These are phyloP conservation scores for Conticribra guillardii DNA, from an alignment of 108 stramenopile genomes.

Conservation along the genomic window DNA sequence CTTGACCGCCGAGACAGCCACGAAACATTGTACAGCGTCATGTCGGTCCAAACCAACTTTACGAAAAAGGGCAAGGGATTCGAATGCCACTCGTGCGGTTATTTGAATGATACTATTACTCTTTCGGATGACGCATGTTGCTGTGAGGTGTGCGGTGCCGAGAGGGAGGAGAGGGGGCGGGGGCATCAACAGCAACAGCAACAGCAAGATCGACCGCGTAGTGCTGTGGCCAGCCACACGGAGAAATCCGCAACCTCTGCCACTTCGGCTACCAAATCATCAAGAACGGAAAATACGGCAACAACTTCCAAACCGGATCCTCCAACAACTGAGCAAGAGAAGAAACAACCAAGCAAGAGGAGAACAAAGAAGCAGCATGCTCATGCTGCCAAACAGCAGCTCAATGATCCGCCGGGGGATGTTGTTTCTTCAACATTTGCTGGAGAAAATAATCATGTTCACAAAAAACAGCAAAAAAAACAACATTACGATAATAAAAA, in stretches of 20 bases:
- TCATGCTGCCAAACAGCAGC: neutral
- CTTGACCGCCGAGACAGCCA: too few species aligned
- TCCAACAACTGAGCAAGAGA: neutral
- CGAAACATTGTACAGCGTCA: conserved; percentile 1
- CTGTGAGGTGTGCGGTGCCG: conserved; percentile 1
- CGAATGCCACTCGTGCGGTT: conserved; percentile 10
- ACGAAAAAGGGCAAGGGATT: conserved; percentile 12
- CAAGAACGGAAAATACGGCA: neutral
- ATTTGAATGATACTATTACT: neutral
- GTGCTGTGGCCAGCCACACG: neutral
- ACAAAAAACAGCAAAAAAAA: too few species aligned
- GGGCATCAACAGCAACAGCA: conserved; percentile 29
- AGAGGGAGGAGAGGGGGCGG: neutral
- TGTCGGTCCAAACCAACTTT: conserved; percentile 16
- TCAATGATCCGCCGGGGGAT: too few species aligned
- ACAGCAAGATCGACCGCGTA: conserved; percentile 16
- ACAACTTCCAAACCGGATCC: neutral
- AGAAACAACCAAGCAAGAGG: neutral
- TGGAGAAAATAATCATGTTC: too few species aligned
- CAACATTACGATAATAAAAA: too few species aligned
- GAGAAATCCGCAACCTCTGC: neutral
- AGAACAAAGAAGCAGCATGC: conserved; percentile 2
- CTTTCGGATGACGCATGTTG: neutral
- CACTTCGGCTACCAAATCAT: conserved; percentile 4
- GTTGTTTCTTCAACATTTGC: too few species aligned